A percentile compares a stretch with the other conserved stretches of the same genome.
phyloP scores from a whole-genome alignment of 257 asterid genomes.

The Solanum acaule region DNA sequence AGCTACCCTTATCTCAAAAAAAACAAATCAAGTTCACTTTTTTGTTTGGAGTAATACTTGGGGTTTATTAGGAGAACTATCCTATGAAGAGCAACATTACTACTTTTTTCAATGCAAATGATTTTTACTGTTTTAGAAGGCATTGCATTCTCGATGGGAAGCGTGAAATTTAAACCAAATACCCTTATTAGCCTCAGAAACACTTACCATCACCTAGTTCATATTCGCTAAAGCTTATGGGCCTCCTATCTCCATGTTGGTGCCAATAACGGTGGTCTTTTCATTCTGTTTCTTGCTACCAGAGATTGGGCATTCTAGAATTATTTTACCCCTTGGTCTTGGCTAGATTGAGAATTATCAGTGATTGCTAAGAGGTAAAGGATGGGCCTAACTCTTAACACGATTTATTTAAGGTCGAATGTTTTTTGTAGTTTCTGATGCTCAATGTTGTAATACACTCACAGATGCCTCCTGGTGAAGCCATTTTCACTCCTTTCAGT shows the following conservation, averaged over 20 bases:
- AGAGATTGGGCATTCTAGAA: not conserved
- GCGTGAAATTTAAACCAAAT: not conserved
- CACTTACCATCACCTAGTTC: not conserved
- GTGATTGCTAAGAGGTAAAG: slow-evolving; percentile 24
- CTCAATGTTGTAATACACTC: slow-evolving; percentile 28
- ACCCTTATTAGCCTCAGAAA: not conserved
- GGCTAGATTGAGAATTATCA: not conserved
- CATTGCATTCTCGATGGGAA: not conserved
- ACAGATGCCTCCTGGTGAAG: slow-evolving; percentile 34
- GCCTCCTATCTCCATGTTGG: not conserved
- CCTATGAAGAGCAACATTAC: not conserved
- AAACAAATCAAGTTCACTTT: not conserved
- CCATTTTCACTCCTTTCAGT: slow-evolving; percentile 29
- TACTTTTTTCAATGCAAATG: not conserved
- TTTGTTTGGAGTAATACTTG: not conserved
- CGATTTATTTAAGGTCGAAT: slow-evolving; percentile 16
- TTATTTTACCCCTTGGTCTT: not conserved
- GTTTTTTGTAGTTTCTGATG: slow-evolving; percentile 25
- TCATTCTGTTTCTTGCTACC: not conserved
- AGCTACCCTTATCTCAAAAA: not conserved
- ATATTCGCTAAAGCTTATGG: not conserved
- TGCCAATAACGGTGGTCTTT: not conserved
- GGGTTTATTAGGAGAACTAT: not conserved
- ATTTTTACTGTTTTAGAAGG: not conserved
- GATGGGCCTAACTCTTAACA: slow-evolving; percentile 19